Percentiles rank a stretch among this genome's conserved stretches.
phyloP scores from a whole-genome alignment of 1,139 yeast genomes.

The Hemisphaericaspora xylanilytica region DNA sequence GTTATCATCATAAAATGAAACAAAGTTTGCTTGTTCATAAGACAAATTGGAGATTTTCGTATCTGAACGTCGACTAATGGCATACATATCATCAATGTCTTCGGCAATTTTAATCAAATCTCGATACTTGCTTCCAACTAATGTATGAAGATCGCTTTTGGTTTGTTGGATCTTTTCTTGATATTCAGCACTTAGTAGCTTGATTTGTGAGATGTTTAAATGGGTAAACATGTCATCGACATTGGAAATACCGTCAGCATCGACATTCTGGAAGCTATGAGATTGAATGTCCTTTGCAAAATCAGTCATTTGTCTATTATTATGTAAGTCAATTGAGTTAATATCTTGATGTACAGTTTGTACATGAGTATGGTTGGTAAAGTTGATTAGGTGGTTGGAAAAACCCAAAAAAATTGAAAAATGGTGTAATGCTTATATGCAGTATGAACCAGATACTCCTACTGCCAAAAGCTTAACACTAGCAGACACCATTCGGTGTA shows the following conservation, averaged over 20 bases:
- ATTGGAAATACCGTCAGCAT: not conserved
- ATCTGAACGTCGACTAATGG: conserved; percentile 31
- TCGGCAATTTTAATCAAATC: conserved; percentile 70
- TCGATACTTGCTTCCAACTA: conserved; percentile 66
- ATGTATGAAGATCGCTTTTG: conserved; percentile 44
- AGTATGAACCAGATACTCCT: not conserved
- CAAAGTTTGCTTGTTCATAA: conserved; percentile 30
- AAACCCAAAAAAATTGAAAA: not conserved
- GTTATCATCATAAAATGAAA: conserved; percentile 24
- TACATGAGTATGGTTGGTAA: too few relatives aligned
- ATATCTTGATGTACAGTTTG: too few relatives aligned
- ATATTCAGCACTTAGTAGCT: conserved; percentile 30
- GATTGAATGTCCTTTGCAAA: conserved; percentile 3
- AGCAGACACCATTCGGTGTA: too few relatives aligned
- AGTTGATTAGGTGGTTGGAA: too few relatives aligned
- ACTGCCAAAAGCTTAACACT: too few relatives aligned
- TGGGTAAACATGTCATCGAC: conserved; percentile 36
- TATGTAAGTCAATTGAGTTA: too few relatives aligned
- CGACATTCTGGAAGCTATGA: not conserved
- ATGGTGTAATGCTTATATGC: not conserved
- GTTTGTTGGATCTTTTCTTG: conserved; percentile 20
- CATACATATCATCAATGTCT: conserved; percentile 56
- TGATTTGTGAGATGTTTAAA: conserved; percentile 35
- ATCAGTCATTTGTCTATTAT: conserved; percentile 1
- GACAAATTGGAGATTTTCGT: conserved; percentile 31